phyloP scores from a whole-genome alignment of 2,329 filamentous ascomycete genomes.

The Cryphonectria parasitica region DNA sequence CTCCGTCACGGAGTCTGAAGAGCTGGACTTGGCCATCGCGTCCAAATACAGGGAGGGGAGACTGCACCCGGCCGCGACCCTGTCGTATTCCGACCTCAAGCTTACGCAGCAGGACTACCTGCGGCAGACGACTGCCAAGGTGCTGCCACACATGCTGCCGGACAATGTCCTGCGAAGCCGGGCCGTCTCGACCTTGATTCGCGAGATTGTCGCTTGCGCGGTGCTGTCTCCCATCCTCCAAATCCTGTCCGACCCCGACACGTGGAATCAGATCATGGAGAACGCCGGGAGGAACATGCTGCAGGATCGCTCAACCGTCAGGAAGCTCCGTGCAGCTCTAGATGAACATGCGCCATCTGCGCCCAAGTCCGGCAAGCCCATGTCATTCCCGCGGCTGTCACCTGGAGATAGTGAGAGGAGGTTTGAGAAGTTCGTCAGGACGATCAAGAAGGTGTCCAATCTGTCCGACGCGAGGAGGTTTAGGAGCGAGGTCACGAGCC shows the following conservation, averaged over 20 bases:
- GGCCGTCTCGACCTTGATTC: slow-evolving; percentile 77
- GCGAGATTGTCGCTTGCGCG: slow-evolving; percentile 92
- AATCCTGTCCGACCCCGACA: slow-evolving; percentile 86
- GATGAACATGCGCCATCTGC: slow-evolving; percentile 91
- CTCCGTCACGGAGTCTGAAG: slow-evolving; percentile 92
- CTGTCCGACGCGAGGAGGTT: slow-evolving; percentile 91
- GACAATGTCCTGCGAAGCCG: slow-evolving; percentile 75
- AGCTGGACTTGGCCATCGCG: slow-evolving; percentile 94
- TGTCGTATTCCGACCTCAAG: slow-evolving; percentile 84
- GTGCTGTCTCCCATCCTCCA: slow-evolving; percentile 82
- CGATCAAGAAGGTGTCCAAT: slow-evolving; percentile 85
- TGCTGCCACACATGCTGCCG: slow-evolving; percentile 78
- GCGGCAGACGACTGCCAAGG: slow-evolving; percentile 69
- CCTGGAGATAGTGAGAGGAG: slow-evolving; percentile 86
- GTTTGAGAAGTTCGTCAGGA: slow-evolving; percentile 92
- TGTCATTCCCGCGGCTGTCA: slow-evolving; percentile 76
- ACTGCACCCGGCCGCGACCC: slow-evolving; percentile 81
- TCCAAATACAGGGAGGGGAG: slow-evolving; percentile 88
- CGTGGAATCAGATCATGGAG: slow-evolving; percentile 96
- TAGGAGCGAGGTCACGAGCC: slow-evolving; percentile 88
- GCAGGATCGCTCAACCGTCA: slow-evolving; percentile 93
- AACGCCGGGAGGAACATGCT: slow-evolving; percentile 83
- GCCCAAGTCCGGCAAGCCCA: slow-evolving; percentile 65
- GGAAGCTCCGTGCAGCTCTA: slow-evolving; percentile 85
- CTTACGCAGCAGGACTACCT: slow-evolving; percentile 87